Base-by-base conservation (phyloP, 257 asterid species). In the Phtheirospermum japonicum region DNA sequence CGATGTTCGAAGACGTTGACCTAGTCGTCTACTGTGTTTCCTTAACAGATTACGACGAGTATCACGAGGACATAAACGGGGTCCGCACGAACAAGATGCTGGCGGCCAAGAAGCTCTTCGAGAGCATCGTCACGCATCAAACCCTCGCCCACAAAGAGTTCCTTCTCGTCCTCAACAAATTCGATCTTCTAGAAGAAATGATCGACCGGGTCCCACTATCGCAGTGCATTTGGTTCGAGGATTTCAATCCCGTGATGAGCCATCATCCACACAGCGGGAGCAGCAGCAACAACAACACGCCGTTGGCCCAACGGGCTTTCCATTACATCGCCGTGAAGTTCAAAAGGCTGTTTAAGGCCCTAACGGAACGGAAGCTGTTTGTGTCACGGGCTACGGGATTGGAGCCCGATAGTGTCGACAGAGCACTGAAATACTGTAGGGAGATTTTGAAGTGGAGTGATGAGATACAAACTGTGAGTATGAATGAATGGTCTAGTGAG, bases 391-490 rank as follows among this genome's bases (percentile, higher is more conserved):
- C 80, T 12, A 89, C 86, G n/a, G 97, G 90, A 40, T 58, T 89
- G 76, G 88, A 87, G 59, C 71, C 82, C 4, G 85, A 81, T 17
- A 85, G 85, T 17, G 92, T 93, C 14, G 94, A 87, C 59, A 77
- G 57, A 30, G 90, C 87, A 16, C 74, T 93, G 9, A 77, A 75
- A 72, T 89, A 80, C 37, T 69, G 80, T 2, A 72, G 70, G 72
- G 99, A 93, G 78, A 80, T 93, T 57, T 59, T 89, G 50, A 83
- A 75, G 69, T 93, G 99, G 99, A 83, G 81, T 17, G 77, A 73
- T 7, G 97, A 86, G 77, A 73, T 51, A 39, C 67, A 42, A 2
- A 40, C 48, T 9, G 16, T 75, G 7, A 50, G 63, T 50, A n/a
- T 67, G 79, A 69, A 61, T 6, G 97, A 80, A 28, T 71, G 64